Evolutionary conservation across 202 grass and related monocot species (phyloP), one percentile per base, ranked within the genome.

Genomic region (Hordeum pubiflorum): DNA sequence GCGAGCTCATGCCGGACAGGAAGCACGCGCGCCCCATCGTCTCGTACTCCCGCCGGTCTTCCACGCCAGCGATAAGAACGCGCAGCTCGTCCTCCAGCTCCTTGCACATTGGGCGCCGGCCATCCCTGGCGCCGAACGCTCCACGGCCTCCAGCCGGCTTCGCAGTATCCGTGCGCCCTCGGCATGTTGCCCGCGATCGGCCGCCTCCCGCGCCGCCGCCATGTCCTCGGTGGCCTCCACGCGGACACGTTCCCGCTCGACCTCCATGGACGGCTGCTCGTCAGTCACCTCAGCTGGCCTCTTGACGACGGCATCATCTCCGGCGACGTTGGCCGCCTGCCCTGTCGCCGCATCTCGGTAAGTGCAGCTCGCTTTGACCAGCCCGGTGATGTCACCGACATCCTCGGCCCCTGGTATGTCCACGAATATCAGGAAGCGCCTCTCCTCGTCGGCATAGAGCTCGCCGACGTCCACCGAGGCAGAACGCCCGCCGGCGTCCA

Each of bases 91-190:
- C 7, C 61, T 18, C 61, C 13, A 64, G 29, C 61, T 15, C 61
- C 61, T 7, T 34, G 61, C 7, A 18, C 61, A 33, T 64, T 17
- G 7, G 61, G 15, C 14, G 31, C 13, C 27, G 61, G 29, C 61
- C 61, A 64, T 64, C 29, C 15, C 14, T 18, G 29, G 7, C 15
- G 29, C 61, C 61, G 61, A 61, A 61, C 20, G 21, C 10, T 22
- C 56, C 20, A 29, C 6, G 7, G 61, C 13, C 29, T 64, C 61
- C 29, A 68, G 36, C 10, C 64, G 10, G 64, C 64, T 0, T 39
- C 64, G 64, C 64, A 68, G 34, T 68, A 68, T 68, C 64, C n/a
- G 34, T 68, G 64, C 64, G 10, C 34, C 64, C n/a, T 68, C n/a
- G 10, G 34, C 64, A 22, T 68, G 64, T 40, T 68, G 4, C n/a